Evolutionary conservation across 1,139 yeast genomes (phyloP), one percentile per base, ranked within the genome.

Genomic region (Blastobotrys capitulatus): DNA sequence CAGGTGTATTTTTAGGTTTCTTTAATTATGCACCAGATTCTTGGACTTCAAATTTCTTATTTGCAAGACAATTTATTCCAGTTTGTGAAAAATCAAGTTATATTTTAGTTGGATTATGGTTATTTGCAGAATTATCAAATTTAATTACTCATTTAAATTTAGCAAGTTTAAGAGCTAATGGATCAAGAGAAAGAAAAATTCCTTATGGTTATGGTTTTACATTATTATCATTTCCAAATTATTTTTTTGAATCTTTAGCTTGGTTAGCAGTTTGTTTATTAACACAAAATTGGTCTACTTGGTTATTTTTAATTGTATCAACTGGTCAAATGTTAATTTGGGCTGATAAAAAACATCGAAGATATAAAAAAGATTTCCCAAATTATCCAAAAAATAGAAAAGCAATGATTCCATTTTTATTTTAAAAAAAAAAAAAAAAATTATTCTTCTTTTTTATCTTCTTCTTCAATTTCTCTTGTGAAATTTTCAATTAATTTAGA

Each of bases 181-280:
- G 74, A 32, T 68, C 79, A 44, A 73, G 70, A 42, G 75, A 73
- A 53, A 77, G 78, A 49, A 69, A 65, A 50, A 77, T 78, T 52
- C 83, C 83, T 10, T 61, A 65, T 42, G 83, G 83, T 16, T 78
- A 74, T 51, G 77, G 76, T 7, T 74, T 74, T 58, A 59, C 61
- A 50, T 56, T 60, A 47, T 73, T 74, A n/a, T 71, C 76, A 13
- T 69, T 68, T 55, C 98, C 98, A 58, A 92, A 92, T 71, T 92
- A 92, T 69, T 84, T 88, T 57, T 92, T 89, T 67, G 98, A 92
- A 71, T 72, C 80, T 42, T 70, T 84, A 60, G 73, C 82, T 2
- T 90, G 96, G 95, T 64, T 83, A 1, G 72, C 77, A 29, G 79
- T 83, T 59, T 78, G 90, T 13, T 54, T 87, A 15, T 71, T 88